phyloP scores from a whole-genome alignment of 1,284 basidiomycete species.

The Tilletiaria anomala region DNA sequence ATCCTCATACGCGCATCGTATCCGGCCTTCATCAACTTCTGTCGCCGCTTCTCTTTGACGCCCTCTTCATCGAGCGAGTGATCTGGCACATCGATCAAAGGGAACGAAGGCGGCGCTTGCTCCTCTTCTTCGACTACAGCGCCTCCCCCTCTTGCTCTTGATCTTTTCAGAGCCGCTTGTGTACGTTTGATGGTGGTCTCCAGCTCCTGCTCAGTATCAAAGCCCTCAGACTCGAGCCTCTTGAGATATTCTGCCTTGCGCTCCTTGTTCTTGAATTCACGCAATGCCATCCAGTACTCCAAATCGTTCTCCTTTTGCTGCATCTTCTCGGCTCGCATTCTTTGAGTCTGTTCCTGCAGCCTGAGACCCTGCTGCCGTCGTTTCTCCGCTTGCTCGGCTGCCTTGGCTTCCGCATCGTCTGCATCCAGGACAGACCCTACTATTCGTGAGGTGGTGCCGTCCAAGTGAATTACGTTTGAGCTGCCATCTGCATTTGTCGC shows the following conservation, averaged over 20 bases:
- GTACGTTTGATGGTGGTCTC: constrained; percentile 65
- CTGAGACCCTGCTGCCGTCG: constrained; percentile 70
- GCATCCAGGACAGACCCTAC: background rate
- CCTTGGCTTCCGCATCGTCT: constrained; percentile 1
- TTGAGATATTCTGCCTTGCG: constrained; percentile 46
- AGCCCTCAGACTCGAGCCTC: constrained; percentile 48
- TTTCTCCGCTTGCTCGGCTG: constrained; percentile 50
- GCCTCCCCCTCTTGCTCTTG: constrained; percentile 58
- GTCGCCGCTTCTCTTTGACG: constrained; percentile 85
- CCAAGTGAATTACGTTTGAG: background rate
- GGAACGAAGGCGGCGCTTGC: constrained; percentile 66
- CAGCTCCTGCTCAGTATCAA: constrained; percentile 52
- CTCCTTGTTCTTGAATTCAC: constrained; percentile 53
- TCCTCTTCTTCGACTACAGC: constrained; percentile 24
- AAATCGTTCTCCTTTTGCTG: constrained; percentile 69
- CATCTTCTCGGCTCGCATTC: constrained; percentile 55
- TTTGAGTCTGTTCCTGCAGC: constrained; percentile 82
- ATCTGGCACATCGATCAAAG: constrained; percentile 78
- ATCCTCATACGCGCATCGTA: constrained; percentile 78
- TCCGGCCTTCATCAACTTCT: constrained; percentile 82
- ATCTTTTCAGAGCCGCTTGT: constrained; percentile 53
- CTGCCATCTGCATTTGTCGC: background rate
- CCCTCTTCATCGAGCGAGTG: constrained; percentile 83
- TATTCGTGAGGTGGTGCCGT: background rate
- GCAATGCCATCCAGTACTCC: constrained; percentile 54